These are phyloP conservation scores for Clonostachys solani DNA, from an alignment of 2,329 filamentous ascomycete species.

Conservation along the genomic window DNA sequence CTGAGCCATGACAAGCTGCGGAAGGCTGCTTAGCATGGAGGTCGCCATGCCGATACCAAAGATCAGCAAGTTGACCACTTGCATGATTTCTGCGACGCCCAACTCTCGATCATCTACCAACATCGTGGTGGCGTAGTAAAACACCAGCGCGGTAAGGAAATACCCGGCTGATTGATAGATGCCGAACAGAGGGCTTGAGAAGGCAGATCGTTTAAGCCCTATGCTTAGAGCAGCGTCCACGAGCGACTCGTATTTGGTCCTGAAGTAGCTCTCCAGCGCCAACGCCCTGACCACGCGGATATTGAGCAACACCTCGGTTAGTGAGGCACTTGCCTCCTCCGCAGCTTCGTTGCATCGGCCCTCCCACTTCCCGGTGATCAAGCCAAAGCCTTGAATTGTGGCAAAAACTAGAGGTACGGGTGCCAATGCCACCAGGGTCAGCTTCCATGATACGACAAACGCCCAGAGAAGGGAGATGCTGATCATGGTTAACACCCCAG, in stretches of 20 bases:
- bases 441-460: conserved; percentile 69
- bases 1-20: conserved; percentile 72
- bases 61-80: conserved; percentile 78
- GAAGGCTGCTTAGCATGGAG: conserved; percentile 68
- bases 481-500: conserved; percentile 66
- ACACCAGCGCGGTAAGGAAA: conserved; percentile 73
- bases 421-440: conserved; percentile 72
- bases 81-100: conserved; percentile 58
- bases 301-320: conserved; percentile 73
- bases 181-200: conserved; percentile 69
- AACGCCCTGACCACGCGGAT: conserved; percentile 75
- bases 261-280: conserved; percentile 70
- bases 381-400: conserved; percentile 61
- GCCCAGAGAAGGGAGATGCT: conserved; percentile 71
- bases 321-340: conserved; percentile 48
- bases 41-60: conserved; percentile 74
- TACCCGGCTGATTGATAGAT: conserved; percentile 69
- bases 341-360: conserved; percentile 58
- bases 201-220: conserved; percentile 62
- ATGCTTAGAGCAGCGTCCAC: conserved; percentile 48
- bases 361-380: conserved; percentile 70
- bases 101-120: conserved; percentile 41
- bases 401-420: conserved; percentile 63
- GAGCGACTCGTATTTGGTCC: conserved; percentile 52
- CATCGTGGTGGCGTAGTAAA: conserved; percentile 74